A percentile compares a stretch with the other conserved stretches of the same genome.
Evolutionary conservation across 306 rosid genomes (phyloP).

Genomic region (Medicago lupulina): DNA sequence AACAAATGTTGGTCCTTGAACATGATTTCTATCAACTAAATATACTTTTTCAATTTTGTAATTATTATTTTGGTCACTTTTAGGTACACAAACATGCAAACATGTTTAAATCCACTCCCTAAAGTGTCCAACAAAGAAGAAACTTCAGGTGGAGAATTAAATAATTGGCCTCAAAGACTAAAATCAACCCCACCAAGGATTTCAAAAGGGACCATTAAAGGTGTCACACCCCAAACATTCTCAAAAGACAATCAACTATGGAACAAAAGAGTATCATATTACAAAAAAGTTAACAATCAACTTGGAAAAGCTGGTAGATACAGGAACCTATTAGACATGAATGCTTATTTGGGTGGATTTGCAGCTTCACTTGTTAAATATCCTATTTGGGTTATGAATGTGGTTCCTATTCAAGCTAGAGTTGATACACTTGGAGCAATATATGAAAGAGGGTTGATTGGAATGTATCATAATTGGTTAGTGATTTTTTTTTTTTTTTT

Average conservation of each 20-base stretch:
- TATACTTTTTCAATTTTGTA: not conserved
- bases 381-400: constrained; percentile 95
- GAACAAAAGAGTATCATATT: constrained; percentile 69
- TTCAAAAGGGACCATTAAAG: constrained; percentile 58
- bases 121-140: constrained; percentile 59
- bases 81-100: constrained; percentile 77
- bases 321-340: constrained; percentile 85
- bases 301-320: constrained; percentile 68
- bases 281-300: constrained; percentile 58
- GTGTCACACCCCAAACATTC: constrained; percentile 53
- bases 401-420: constrained; percentile 69
- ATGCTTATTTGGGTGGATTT: constrained; percentile 83
- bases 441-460: constrained; percentile 78
- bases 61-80: constrained; percentile 15
- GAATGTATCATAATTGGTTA: constrained; percentile 84
- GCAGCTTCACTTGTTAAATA: constrained; percentile 64
- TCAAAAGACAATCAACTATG: constrained; percentile 60
- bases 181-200: constrained; percentile 75
- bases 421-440: constrained; percentile 75
- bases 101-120: constrained; percentile 77
- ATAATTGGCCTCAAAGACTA: constrained; percentile 75
- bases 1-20: not conserved
- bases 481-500: not conserved
- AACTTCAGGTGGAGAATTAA: constrained; percentile 69
- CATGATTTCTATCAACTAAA: not conserved